Evolutionary conservation across 345 rosid genomes (phyloP), one percentile per base, ranked within the genome.

Genomic region (Citrus hindsii): DNA sequence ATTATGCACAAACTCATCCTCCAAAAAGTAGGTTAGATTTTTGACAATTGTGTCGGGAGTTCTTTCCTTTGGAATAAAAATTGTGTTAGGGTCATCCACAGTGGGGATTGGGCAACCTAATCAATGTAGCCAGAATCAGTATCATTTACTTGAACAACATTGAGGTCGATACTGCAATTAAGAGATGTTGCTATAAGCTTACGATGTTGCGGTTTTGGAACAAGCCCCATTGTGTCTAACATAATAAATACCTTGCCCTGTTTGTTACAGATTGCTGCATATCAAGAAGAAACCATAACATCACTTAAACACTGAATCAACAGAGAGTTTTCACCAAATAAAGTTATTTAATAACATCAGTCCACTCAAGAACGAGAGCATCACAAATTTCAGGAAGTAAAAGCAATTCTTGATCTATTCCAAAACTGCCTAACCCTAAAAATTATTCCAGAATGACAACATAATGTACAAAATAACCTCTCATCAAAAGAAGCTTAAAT

Each of bases 41-140:
- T 67, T 84, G 46, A 96, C 85, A 73, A 87, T 81, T 59, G 79
- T 42, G 69, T 94, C 90, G 0, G 85, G 77, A 67, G 94, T 92
- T 86, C 85, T 86, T 48, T 83, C 89, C 71, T 72, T 81, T 0
- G 98, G 98, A 83, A 94, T 88, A 78, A 85, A 81, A 74, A 96
- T 79, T 82, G 81, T 87, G 76, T 94, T 83, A 59, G 99, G 95
- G 82, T 89, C 80, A 79, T 69, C 80, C 58, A 87, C 90, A 37
- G 92, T 79, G 1, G 98, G 98, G 78, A 96, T 87, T 63, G 88
- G 77, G 84, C 99, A 96, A 79, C 99, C 98, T 95, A 82, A 76
- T 74, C 40, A 42, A 85, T 58, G 67, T 37, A 9, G 69, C 33
- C 9, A 65, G 28, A 77, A 67, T 63, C 72, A 79, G 37, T 56